Evolutionary conservation across 2,329 filamentous ascomycete genomes (phyloP).

Genomic region (Diaporthe vexans): DNA sequence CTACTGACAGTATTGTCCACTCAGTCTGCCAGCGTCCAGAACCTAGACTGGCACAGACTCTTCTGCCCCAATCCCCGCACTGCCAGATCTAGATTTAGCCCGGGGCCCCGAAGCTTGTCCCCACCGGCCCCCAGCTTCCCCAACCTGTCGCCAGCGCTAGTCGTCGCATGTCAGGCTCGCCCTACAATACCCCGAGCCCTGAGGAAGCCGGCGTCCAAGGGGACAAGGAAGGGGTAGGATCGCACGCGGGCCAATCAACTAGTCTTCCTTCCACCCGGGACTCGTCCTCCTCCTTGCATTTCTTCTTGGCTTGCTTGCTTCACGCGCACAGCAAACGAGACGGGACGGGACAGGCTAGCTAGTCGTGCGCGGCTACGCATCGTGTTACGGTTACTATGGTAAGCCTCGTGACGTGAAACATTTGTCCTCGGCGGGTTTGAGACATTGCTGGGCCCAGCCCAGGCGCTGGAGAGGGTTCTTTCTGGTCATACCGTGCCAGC

Average conservation of each 20-base stretch:
- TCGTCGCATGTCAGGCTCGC: constrained; percentile 8
- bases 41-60: background rate
- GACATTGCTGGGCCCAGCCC: background rate
- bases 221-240: background rate
- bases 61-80: constrained; percentile 19
- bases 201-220: too few relatives aligned
- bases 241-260: background rate
- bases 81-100: constrained; percentile 4
- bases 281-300: background rate
- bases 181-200: background rate
- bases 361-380: background rate
- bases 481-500: background rate
- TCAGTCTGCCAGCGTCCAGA: background rate
- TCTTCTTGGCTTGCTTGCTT: background rate
- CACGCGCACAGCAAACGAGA: background rate
- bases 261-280: background rate
- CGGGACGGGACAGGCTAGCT: background rate
- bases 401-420: constrained; percentile 30
- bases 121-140: constrained; percentile 24
- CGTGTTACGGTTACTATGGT: background rate
- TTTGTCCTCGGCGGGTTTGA: background rate
- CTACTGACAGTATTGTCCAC: background rate
- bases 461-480: too few relatives aligned
- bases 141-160: background rate
- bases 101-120: constrained; percentile 31